phyloP scores from a whole-genome alignment of 2,329 filamentous ascomycete species.

The Chlorencoelia australis region DNA sequence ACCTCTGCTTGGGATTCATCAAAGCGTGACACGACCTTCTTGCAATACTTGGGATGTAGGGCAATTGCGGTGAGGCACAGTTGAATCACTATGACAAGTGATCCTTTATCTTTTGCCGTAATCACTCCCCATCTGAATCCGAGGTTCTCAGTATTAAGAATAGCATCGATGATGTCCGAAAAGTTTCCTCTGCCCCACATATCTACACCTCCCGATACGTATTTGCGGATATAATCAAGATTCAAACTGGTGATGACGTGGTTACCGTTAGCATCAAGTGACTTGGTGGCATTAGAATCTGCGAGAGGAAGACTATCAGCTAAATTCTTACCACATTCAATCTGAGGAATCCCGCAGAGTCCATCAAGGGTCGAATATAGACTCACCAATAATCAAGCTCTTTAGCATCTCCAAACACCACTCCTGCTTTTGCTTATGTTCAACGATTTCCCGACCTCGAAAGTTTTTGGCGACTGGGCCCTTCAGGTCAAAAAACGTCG shows the following conservation, averaged over 20 bases:
- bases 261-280: slow-evolving; percentile 10
- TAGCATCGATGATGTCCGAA: slow-evolving; percentile 20
- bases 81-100: slow-evolving; percentile 18
- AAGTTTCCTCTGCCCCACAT: slow-evolving; percentile 4
- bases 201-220: slow-evolving; percentile 9
- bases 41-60: slow-evolving; percentile 20
- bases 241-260: slow-evolving; percentile 28
- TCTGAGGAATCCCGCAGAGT: not conserved
- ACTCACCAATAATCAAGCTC: slow-evolving; percentile 35
- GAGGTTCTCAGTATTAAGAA: slow-evolving; percentile 14
- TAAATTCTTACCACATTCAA: not conserved
- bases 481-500: slow-evolving; percentile 16
- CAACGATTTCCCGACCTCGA: too few relatives aligned
- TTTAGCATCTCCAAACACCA: slow-evolving; percentile 29
- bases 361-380: too few relatives aligned
- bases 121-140: slow-evolving; percentile 7
- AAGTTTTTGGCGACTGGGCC: slow-evolving; percentile 7
- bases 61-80: slow-evolving; percentile 20
- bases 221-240: slow-evolving; percentile 14
- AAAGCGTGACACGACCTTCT: slow-evolving; percentile 25
- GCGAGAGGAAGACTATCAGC: not conserved
- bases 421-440: slow-evolving; percentile 25
- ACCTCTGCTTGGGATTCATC: slow-evolving; percentile 35
- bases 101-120: slow-evolving; percentile 5
- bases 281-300: slow-evolving; percentile 21